Base-by-base conservation (phyloP, 2,329 filamentous ascomycete genomes). In the Phaeoacremonium minimum region DNA sequence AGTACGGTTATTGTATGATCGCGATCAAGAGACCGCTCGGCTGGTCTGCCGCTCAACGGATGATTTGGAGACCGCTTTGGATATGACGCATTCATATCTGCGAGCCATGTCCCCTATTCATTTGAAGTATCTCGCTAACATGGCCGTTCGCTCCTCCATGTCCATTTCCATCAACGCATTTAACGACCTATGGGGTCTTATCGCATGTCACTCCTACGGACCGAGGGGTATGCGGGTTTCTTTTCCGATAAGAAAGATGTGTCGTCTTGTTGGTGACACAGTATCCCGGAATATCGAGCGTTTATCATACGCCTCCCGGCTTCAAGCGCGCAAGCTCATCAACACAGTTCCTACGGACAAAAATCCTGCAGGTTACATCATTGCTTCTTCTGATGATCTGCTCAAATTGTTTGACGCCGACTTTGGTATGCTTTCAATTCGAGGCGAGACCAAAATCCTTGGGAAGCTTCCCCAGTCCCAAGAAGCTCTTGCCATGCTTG, bases 131-230 rank as follows among this genome's bases (percentile, higher is more conserved):
- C 69, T 95, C 4, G 74, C 67, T 6, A 89, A 95, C 53, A 95
- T 95, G 89, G 83, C 82, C 7, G 88, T 95, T 1, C 80, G 88
- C n/a, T 87, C 87, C 0, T 95, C 87, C 45, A 95, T 95, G 88
- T 95, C 88, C 1, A 89, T 95, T 42, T 94, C 88, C 2, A 86
- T 95, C 52, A 93, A 88, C 45, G 86, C 86, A 0, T 93, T 94
- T 49, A 73, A 77, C 47, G 85, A 94, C 48, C 64, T 95, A 0
- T 95, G 89, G 90, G 90, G 89, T 0, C 64, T 95, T 18, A 88
- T 95, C 28, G 81, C 87, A 2, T 95, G 88, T 42, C 89, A 95
- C 53, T 78, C 83, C 0, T 95, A 95, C 49, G 88, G 85, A 0
- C 40, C 59, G 3, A 75, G 73, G 30, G 88, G 88, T 4, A 94